phyloP scores from a whole-genome alignment of 2,329 filamentous ascomycete genomes.

The Beauveria varroae region DNA sequence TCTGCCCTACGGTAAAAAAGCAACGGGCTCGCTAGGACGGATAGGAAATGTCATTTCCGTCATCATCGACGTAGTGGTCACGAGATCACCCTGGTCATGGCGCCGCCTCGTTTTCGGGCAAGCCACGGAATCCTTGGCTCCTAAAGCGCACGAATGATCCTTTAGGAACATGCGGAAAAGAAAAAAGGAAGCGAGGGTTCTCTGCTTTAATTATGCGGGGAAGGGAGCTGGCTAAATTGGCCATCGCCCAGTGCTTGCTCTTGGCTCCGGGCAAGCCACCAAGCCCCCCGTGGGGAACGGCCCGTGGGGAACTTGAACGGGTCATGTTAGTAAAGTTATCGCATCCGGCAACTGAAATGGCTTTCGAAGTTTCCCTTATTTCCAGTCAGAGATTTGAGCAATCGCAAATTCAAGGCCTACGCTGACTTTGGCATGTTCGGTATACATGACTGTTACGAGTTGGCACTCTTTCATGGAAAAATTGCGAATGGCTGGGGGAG shows the following conservation, averaged over 20 bases:
- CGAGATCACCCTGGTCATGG: background rate
- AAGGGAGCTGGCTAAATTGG: background rate
- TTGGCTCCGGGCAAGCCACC: conserved; percentile 3
- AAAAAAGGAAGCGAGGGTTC: background rate
- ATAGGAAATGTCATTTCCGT: background rate
- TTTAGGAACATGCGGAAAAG: background rate
- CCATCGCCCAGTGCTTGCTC: conserved; percentile 3
- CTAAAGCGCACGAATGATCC: background rate
- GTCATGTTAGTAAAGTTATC: background rate
- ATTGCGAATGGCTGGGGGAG: background rate
- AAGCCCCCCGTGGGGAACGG: conserved; percentile 1
- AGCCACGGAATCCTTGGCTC: background rate
- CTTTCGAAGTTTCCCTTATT: too few relatives aligned
- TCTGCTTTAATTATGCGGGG: background rate
- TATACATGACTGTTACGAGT: background rate
- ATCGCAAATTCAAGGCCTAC: too few relatives aligned
- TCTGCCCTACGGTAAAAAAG: too few relatives aligned
- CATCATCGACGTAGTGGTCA: background rate
- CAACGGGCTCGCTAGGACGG: too few relatives aligned
- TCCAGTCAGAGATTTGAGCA: too few relatives aligned
- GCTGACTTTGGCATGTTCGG: background rate
- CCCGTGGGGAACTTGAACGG: background rate
- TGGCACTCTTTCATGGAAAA: background rate
- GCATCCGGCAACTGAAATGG: too few relatives aligned
- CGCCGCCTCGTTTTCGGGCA: background rate